Percentiles rank a stretch among this genome's conserved stretches.
Conservation (phyloP, 768 basidiomycete genomes). For the Pisolithus orientalis region DNA sequence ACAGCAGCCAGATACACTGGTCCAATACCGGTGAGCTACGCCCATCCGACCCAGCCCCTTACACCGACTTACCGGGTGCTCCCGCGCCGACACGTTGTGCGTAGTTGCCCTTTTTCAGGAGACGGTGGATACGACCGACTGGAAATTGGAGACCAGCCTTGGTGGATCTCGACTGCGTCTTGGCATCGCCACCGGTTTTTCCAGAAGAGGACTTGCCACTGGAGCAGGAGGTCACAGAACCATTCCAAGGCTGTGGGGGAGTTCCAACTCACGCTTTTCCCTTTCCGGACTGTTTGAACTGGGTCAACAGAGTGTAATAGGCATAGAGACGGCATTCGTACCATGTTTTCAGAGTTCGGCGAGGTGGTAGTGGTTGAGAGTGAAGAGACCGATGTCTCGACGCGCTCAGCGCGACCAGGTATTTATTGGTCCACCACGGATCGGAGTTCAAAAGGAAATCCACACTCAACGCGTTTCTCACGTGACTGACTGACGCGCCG, state of each 20-base stretch:
- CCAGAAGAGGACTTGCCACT: slow-evolving; percentile 43
- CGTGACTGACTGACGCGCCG: slow-evolving; percentile 26
- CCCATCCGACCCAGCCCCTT: not conserved
- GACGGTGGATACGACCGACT: slow-evolving; percentile 77
- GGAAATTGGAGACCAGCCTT: slow-evolving; percentile 68
- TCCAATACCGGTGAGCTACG: not conserved
- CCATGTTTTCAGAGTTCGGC: slow-evolving; percentile 24
- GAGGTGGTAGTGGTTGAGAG: slow-evolving; percentile 10
- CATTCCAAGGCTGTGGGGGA: slow-evolving; percentile 1
- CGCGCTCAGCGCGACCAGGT: slow-evolving; percentile 18
- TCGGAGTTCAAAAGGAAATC: slow-evolving; percentile 24
- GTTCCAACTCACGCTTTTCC: slow-evolving; percentile 41
- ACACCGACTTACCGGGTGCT: slow-evolving; percentile 48
- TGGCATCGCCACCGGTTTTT: slow-evolving; percentile 45
- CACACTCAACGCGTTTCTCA: slow-evolving; percentile 28
- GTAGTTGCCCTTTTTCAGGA: slow-evolving; percentile 69
- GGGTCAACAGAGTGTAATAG: slow-evolving; percentile 2
- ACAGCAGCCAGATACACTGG: slow-evolving; percentile 80
- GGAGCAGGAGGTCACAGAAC: slow-evolving; percentile 1
- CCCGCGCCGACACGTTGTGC: slow-evolving; percentile 64
- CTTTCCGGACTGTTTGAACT: slow-evolving; percentile 42
- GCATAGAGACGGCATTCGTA: slow-evolving; percentile 8
- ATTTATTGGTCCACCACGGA: slow-evolving; percentile 24
- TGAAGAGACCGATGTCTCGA: not conserved
- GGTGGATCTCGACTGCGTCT: slow-evolving; percentile 62